Evolutionary conservation across 2,329 filamentous ascomycete species (phyloP), one percentile per base, ranked within the genome.

Genomic region (Hypoxylon sp.): DNA sequence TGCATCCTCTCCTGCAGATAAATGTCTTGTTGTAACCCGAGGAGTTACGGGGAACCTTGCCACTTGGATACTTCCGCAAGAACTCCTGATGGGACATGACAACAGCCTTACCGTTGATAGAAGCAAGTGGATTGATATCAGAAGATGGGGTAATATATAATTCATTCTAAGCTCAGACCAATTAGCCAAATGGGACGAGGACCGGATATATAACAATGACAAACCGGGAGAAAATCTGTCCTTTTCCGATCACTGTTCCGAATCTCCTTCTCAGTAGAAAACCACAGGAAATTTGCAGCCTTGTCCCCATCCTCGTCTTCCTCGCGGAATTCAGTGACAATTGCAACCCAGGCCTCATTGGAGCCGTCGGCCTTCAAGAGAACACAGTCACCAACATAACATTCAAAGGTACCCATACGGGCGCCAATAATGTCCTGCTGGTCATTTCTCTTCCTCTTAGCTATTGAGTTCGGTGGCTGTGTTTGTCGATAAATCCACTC

Each of bases 251-350:
- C 87, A 76, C 90, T 91, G 74, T 93, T 96, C 28, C 91, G 88
- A 67, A 98, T 93, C 80, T 98, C 95, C 75, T 91, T 92, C 74
- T 97, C 92, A 0, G 93, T 93, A 0, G 93, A 94, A 77, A 99
- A 98, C 96, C 96, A 99, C 86, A 98, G 91, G 76, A 99, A 96
- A 69, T 91, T 92, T 60, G 92, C 95, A 25, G 90, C 89, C 83
- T 93, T 98, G 46, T 91, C 87, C 2, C 89, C 90, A 11, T 91
- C 90, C 19, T 92, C 86, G 49, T 91, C 90, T 32, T 90, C 88
- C 49, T 95, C 90, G 41, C 90, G 78, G 72, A 99, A 97, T 46
- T 93, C 90, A 74, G 91, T 91, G 57, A 98, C 91, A 68, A 99
- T 89, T 34, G 93, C 96, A 2, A 97, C 92, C 94, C 96, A 99